Conservation (phyloP, 768 basidiomycete genomes). For the Sarcodon aspratus region DNA sequence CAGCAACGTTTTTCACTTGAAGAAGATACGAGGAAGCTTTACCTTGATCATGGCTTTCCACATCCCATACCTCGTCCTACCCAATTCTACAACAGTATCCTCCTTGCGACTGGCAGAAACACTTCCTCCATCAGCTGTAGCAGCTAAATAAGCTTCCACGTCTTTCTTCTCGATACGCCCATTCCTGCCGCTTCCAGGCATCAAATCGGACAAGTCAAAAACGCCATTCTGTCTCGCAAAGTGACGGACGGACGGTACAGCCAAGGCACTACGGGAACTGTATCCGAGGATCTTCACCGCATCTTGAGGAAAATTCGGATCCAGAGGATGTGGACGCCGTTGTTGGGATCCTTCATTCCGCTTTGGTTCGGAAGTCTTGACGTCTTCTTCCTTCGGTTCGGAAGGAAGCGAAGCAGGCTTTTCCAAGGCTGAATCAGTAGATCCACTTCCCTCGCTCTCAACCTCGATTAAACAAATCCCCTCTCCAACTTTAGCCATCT, state of each 20-base stretch:
- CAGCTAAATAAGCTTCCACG: constrained; percentile 48
- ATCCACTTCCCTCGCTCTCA: constrained; percentile 33
- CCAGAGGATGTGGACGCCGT: constrained; percentile 44
- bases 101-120: constrained; percentile 7
- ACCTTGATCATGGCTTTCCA: constrained; percentile 87
- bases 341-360: neutral
- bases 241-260: constrained; percentile 69
- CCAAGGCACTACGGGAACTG: constrained; percentile 34
- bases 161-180: constrained; percentile 71
- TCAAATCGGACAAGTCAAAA: constrained; percentile 37
- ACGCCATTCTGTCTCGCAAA: constrained; percentile 58
- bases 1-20: neutral
- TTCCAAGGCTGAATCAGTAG: neutral
- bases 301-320: constrained; percentile 34
- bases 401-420: too few relatives aligned
- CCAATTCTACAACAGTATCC: constrained; percentile 60
- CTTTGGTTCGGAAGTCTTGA: too few relatives aligned
- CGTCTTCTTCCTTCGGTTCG: too few relatives aligned
- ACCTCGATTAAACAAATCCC: constrained; percentile 74
- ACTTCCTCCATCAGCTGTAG: constrained; percentile 5
- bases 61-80: constrained; percentile 73
- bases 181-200: constrained; percentile 60
- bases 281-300: constrained; percentile 3
- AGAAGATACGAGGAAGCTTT: neutral
- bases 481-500: constrained; percentile 74